Base-by-base conservation (phyloP, 177 flowering plant species). In the Telopea speciosissima region DNA sequence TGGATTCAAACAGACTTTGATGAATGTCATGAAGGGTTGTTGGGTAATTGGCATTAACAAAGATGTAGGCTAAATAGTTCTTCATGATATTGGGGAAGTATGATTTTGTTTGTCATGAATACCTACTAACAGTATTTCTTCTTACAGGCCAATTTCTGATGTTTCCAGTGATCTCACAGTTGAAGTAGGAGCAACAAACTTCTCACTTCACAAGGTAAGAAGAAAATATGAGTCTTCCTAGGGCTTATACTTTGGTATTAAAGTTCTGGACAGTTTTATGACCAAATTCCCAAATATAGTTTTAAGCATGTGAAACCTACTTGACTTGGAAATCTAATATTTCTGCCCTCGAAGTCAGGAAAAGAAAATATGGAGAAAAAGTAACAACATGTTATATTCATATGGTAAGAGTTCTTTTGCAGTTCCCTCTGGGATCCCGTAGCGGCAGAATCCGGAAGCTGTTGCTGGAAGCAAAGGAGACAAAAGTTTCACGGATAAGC, bases 111-210 rank as follows among this genome's bases (percentile, higher is more conserved):
- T 16, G 3, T 49, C 54, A 12, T 1, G 14, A 40, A 62, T 65
- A 22, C 11, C 60, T 24, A 22, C n/a, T 24, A 21, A 59, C 24
- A 21, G 25, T 63, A 8, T 31, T 66, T 59, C 33, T 56, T 71
- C 21, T 71, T 81, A 84, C 93, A 95, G 99, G 99, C 99, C 97
- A 10, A 86, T 89, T 73, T 91, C 99, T 54, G 99, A 95, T 79
- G 99, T 92, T 71, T 90, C 99, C 6, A 90, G 97, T 72, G 99
- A 95, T 82, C 90, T 95, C 66, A 87, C 87, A 0, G 77, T 95
- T 68, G 97, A 95, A 73, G 88, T 95, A 4, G 97, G 93, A 75
- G 74, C 80, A 61, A 77, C 87, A 66, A 87, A 78, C 77, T 90
- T 95, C 73, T 81, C 94, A 26, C 92, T 95, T 75, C 99, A 95